Evolutionary conservation across 495 filamentous ascomycete species (phyloP), one percentile per base, ranked within the genome.

Genomic region (Xylaria cubensis): DNA sequence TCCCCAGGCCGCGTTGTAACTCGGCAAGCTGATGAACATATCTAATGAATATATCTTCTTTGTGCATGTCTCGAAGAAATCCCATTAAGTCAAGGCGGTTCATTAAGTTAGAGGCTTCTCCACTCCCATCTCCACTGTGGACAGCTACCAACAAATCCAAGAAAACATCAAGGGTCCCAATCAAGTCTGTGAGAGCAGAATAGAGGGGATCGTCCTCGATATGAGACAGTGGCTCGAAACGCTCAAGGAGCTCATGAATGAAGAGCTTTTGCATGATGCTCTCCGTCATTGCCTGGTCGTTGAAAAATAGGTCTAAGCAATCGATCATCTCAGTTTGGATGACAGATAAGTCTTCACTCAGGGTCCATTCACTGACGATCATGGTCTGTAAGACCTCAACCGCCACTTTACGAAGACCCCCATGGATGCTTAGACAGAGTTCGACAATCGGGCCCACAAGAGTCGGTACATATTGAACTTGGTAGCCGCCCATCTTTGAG

Each of bases 361-460:
- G 82, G n/a, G 92, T 95, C 96, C 96, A 99, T 82, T 98, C 95
- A 79, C 94, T 97, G 72, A 98, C 90, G 68, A 98, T 97, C 97
- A 99, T 98, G 15, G 93, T 97, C 77, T 97, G 93, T 50, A 99
- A 82, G 41, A 98, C 92, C 82, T 95, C 92, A 36, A 98, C 93
- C 13, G 96, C 96, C 75, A 96, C 95, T 70, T 90, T 89, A 71
- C 97, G 87, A 69, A 99, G 82, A 2, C 94, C 94, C 78, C 97
- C 94, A 72, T 99, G 96, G 9, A 98, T 94, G 76, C 95, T 98
- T 24, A 99, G 85, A 75, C 96, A 99, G 19, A 98, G 86, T 75
- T 96, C 94, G 42, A 99, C 92, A 70, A 98, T 96, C 3, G 95
- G 94, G 24, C 92, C 90, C 12, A 99, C 94, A 15, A 98, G 85